Conservation (phyloP, 2,329 filamentous ascomycete species). For the Aspergillus thermomutatus region DNA sequence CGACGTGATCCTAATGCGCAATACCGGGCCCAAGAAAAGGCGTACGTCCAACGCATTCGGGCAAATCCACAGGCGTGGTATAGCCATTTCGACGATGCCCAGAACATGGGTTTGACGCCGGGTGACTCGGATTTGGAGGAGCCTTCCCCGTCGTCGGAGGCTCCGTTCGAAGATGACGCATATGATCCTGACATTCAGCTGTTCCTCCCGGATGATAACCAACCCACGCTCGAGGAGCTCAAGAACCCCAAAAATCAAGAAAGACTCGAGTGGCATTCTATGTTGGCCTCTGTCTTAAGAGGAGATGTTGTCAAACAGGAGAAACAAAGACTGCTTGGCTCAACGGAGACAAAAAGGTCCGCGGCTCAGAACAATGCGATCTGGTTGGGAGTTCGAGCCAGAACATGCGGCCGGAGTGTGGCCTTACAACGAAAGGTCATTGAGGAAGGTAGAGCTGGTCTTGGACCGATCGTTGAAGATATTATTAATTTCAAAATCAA, state of each 20-base stretch:
- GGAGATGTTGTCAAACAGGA: conserved; percentile 97
- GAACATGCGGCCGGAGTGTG: conserved; percentile 76
- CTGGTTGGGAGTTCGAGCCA: conserved; percentile 85
- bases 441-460: conserved; percentile 72
- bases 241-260: conserved; percentile 85
- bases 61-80: conserved; percentile 79
- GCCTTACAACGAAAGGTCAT: conserved; percentile 82
- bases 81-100: conserved; percentile 55
- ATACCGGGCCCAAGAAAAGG: conserved; percentile 83
- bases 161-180: conserved; percentile 74
- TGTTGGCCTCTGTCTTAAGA: conserved; percentile 91
- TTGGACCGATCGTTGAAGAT: conserved; percentile 75
- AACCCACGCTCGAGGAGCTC: conserved; percentile 85
- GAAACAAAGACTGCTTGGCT: conserved; percentile 89
- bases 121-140: conserved; percentile 84
- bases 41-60: conserved; percentile 87
- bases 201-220: conserved; percentile 85
- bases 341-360: conserved; percentile 68
- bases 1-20: conserved; percentile 66
- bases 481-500: conserved; percentile 94
- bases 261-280: conserved; percentile 94
- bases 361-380: conserved; percentile 67
- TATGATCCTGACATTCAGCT: conserved; percentile 91
- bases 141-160: conserved; percentile 81
- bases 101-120: conserved; percentile 65